These are phyloP conservation scores for Aspergillus sp. DNA, from an alignment of 2,329 filamentous ascomycete species.

Conservation along the genomic window DNA sequence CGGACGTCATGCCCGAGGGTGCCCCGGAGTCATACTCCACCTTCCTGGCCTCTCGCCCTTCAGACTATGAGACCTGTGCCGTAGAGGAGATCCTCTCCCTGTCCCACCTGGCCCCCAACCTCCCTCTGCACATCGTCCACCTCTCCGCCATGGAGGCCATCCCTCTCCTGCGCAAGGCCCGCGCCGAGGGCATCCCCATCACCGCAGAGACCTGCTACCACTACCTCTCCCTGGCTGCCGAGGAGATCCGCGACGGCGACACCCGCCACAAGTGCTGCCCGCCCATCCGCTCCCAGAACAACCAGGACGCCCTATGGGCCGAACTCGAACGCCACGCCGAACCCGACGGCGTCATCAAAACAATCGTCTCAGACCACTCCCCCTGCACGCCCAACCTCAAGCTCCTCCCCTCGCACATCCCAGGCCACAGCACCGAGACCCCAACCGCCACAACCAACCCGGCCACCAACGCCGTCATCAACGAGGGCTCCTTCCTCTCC, in stretches of 20 bases:
- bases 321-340: conserved; percentile 63
- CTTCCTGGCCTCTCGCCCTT: conserved; percentile 87
- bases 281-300: conserved; percentile 76
- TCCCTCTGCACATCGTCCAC: conserved; percentile 92
- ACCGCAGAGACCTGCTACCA: conserved; percentile 96
- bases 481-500: conserved; percentile 82
- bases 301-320: conserved; percentile 83
- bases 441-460: conserved; percentile 4
- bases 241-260: conserved; percentile 79
- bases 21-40: conserved; percentile 78
- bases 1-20: conserved; percentile 69
- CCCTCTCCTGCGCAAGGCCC: conserved; percentile 73
- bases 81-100: conserved; percentile 82
- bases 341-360: conserved; percentile 76
- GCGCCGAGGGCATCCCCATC: conserved; percentile 73
- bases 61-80: conserved; percentile 86
- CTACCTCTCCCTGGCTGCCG: conserved; percentile 81
- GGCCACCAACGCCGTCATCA: conserved; percentile 26
- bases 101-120: conserved; percentile 73
- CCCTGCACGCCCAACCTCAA: conserved; percentile 96
- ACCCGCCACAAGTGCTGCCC: conserved; percentile 95
- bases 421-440: conserved; percentile 39
- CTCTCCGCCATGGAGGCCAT: conserved; percentile 87
- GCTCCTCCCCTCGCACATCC: conserved; percentile 73
- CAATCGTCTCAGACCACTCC: conserved; percentile 92